A percentile compares a stretch with the other conserved stretches of the same genome.
Evolutionary conservation across 495 filamentous ascomycete genomes (phyloP).

Genomic region (Daldinia childiae): DNA sequence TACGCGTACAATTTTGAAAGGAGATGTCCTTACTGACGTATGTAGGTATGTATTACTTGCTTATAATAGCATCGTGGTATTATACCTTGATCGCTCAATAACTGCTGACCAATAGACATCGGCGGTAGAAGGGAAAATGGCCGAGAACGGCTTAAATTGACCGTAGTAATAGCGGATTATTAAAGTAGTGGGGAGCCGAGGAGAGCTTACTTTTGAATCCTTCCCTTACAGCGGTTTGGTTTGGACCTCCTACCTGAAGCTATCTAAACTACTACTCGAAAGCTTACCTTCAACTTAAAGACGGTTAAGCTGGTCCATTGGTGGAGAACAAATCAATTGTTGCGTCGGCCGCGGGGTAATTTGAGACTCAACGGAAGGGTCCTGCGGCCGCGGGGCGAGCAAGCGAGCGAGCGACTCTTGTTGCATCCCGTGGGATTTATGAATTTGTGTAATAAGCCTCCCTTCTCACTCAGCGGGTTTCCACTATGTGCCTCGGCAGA

Average conservation of each 20-base stretch:
- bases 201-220: slow-evolving; percentile 34
- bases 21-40: slow-evolving; percentile 16
- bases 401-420: slow-evolving; percentile 11
- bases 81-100: background rate
- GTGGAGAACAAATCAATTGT: slow-evolving; percentile 9
- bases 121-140: slow-evolving; percentile 7
- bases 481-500: background rate
- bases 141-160: slow-evolving; percentile 6
- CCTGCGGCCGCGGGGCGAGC: slow-evolving; percentile 13
- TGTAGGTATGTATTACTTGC: slow-evolving; percentile 19
- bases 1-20: background rate
- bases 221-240: slow-evolving; percentile 24
- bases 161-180: slow-evolving; percentile 14
- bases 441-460: background rate
- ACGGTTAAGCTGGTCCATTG: slow-evolving; percentile 23
- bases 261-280: slow-evolving; percentile 6
- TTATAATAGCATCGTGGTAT: background rate
- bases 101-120: slow-evolving; percentile 13
- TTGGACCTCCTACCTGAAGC: slow-evolving; percentile 18
- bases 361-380: slow-evolving; percentile 11
- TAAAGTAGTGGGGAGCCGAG: slow-evolving; percentile 5
- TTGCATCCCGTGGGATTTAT: slow-evolving; percentile 16
- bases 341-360: slow-evolving; percentile 39
- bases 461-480: background rate
- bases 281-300: slow-evolving; percentile 16